Evolutionary conservation across 2,329 filamentous ascomycete genomes (phyloP).

Genomic region (Aureobasidium lini): DNA sequence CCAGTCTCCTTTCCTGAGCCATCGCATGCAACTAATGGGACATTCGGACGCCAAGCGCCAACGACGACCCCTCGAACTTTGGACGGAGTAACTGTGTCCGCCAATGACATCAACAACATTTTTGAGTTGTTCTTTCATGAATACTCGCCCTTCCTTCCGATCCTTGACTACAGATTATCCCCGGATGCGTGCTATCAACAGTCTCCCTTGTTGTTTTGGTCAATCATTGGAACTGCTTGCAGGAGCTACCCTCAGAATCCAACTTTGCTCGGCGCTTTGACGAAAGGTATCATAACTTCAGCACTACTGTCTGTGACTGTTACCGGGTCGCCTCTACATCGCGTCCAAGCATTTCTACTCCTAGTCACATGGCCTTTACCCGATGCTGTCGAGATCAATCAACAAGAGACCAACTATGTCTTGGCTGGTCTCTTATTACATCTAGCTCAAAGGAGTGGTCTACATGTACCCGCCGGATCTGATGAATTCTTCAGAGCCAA

Average conservation of each 20-base stretch:
- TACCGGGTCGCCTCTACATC: neutral
- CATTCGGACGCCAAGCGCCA: neutral
- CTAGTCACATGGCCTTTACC: slow-evolving; percentile 1
- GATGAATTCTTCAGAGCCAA: slow-evolving; percentile 5
- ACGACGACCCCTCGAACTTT: slow-evolving; percentile 1
- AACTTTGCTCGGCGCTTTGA: neutral
- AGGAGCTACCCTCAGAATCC: neutral
- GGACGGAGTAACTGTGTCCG: neutral
- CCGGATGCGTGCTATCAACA: neutral
- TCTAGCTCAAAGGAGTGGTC: neutral
- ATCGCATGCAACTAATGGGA: neutral
- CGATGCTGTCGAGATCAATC: slow-evolving; percentile 1
- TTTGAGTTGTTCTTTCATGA: neutral
- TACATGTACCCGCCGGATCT: slow-evolving; percentile 2
- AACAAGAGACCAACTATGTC: neutral
- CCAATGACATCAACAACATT: neutral
- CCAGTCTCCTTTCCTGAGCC: neutral
- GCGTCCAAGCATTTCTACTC: neutral
- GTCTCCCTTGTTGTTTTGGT: neutral
- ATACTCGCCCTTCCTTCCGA: neutral
- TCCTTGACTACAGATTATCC: neutral
- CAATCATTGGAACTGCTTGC: slow-evolving; percentile 3
- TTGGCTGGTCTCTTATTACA: neutral
- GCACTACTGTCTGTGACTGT: neutral
- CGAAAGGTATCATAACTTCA: neutral